A percentile compares a stretch with the other conserved stretches of the same genome.
These are phyloP conservation scores for Arthrocladium fulminans DNA, from an alignment of 2,329 filamentous ascomycete species.

Conservation along the genomic window DNA sequence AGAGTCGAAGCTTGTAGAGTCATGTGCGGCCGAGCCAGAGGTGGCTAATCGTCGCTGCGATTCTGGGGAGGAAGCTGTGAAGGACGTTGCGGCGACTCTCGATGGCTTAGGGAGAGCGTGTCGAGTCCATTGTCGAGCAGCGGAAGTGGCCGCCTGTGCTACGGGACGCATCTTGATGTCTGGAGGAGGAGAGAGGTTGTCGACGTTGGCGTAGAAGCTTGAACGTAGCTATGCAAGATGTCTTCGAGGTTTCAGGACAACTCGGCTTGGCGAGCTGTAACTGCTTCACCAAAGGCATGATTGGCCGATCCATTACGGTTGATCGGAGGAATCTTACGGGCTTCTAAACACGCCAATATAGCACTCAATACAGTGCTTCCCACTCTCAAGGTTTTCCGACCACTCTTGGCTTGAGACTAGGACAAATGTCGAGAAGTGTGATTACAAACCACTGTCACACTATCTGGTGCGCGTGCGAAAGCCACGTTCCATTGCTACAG, in stretches of 20 bases:
- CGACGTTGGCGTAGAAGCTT: conserved; percentile 8
- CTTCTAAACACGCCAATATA: neutral
- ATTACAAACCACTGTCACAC: no score
- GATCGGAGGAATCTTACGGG: neutral
- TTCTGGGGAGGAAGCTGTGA: conserved; percentile 18
- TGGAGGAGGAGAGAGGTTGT: conserved; percentile 16
- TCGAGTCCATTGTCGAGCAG: conserved; percentile 52
- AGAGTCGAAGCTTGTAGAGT: conserved; percentile 39
- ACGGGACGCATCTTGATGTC: conserved; percentile 55
- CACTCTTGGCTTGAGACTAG: no score
- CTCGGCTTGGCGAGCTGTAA: conserved; percentile 10
- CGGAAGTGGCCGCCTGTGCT: conserved; percentile 57
- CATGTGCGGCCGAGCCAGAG: conserved; percentile 22
- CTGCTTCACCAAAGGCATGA: neutral
- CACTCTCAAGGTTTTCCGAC: no score
- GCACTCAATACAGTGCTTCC: no score
- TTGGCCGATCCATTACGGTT: neutral
- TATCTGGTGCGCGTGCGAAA: no score
- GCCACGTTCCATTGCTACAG: no score
- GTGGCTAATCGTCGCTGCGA: conserved; percentile 34
- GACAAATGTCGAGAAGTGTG: no score
- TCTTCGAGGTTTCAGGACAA: neutral
- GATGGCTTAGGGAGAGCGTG: conserved; percentile 33
- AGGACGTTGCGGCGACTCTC: conserved; percentile 31
- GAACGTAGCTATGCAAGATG: conserved; percentile 3